Percentiles rank a stretch among this genome's conserved stretches.
Conservation (phyloP, 78 protist genomes). For the Pirum gemmata region DNA sequence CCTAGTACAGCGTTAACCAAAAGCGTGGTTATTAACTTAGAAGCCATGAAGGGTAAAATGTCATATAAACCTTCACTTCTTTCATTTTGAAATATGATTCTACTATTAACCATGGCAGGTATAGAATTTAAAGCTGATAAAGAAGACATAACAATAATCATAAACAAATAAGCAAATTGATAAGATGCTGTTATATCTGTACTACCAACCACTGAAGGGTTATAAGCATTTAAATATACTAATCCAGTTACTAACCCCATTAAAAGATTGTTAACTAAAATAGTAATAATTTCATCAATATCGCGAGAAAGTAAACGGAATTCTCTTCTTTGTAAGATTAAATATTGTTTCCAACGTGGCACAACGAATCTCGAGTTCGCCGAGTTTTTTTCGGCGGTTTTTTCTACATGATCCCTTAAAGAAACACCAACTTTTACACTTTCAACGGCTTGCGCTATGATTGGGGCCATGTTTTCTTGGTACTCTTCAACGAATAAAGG, state of each 20-base stretch:
- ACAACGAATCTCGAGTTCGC: not conserved
- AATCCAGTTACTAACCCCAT: constrained; percentile 25
- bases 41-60: not conserved
- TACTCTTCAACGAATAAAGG: constrained; percentile 14
- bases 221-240: constrained; percentile 1
- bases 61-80: constrained; percentile 28
- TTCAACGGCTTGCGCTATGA: not conserved
- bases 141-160: not conserved
- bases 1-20: not conserved
- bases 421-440: not conserved
- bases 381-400: not conserved
- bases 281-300: constrained; percentile 4
- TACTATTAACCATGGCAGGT: constrained; percentile 14
- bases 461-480: not conserved
- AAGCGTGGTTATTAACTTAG: not conserved
- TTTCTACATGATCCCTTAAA: not conserved
- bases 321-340: constrained; percentile 15
- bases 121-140: constrained; percentile 13
- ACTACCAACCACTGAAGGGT: not conserved
- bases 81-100: constrained; percentile 30
- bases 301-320: constrained; percentile 1
- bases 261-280: not conserved
- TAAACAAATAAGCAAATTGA: constrained; percentile 30
- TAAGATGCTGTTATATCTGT: not conserved
- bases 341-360: constrained; percentile 33